These are phyloP conservation scores for Ogataea wickerhamii DNA, from an alignment of 805 yeast species.

Conservation along the genomic window DNA sequence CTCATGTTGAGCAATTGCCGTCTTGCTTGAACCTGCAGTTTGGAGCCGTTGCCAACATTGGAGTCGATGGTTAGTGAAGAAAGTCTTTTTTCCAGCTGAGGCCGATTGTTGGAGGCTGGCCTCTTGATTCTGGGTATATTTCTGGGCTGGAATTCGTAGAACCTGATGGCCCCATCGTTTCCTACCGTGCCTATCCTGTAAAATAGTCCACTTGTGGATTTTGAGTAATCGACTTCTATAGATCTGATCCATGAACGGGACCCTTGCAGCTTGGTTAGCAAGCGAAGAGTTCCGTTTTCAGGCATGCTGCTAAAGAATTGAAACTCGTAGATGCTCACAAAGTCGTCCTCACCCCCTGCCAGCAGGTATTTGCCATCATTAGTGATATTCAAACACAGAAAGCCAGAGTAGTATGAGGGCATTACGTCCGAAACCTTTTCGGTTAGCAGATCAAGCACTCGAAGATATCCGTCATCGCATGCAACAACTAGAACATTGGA, in stretches of 20 bases:
- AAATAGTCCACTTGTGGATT: conserved; percentile 28
- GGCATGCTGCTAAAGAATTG: conserved; percentile 11
- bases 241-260: conserved; percentile 50
- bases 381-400: conserved; percentile 46
- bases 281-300: conserved; percentile 20
- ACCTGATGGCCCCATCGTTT: conserved; percentile 48
- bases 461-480: conserved; percentile 60
- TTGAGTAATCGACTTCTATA: conserved; percentile 41
- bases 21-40: conserved; percentile 14
- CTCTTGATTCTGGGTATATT: conserved; percentile 36
- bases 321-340: conserved; percentile 41
- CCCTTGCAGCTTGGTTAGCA: conserved; percentile 39
- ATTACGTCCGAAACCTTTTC: conserved; percentile 49
- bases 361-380: conserved; percentile 45
- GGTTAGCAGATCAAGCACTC: conserved; percentile 49
- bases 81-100: conserved; percentile 12
- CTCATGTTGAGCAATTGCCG: conserved; percentile 10
- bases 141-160: conserved; percentile 54
- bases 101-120: conserved; percentile 8
- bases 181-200: conserved; percentile 54
- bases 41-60: conserved; percentile 6
- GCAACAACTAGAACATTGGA: conserved; percentile 46
- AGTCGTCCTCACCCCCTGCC: conserved; percentile 56
- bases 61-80: conserved; percentile 15
- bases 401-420: conserved; percentile 66